Percentiles rank a stretch among this genome's conserved stretches.
Conservation (phyloP, 2,329 filamentous ascomycete genomes). For the Neonectria faginata region DNA sequence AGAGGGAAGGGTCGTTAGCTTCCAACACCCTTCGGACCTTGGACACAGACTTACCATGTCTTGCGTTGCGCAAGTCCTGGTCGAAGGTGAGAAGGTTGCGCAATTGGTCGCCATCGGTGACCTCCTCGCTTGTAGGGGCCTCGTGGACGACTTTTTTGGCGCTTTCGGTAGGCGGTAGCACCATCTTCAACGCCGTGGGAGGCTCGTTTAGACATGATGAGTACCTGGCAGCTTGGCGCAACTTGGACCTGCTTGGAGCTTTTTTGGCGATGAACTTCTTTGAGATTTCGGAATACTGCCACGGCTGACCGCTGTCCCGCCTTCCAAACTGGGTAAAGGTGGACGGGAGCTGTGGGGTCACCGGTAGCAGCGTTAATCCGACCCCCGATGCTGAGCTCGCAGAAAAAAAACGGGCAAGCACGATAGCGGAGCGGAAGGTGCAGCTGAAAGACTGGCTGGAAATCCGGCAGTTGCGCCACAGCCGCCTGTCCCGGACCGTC, state of each 20-base stretch:
- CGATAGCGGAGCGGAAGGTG: background rate
- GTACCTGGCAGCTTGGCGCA: slow-evolving; percentile 36
- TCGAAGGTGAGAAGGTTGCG: slow-evolving; percentile 76
- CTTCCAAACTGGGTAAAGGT: slow-evolving; percentile 37
- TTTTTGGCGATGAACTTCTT: slow-evolving; percentile 36
- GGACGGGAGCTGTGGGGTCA: slow-evolving; percentile 3
- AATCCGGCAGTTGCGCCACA: slow-evolving; percentile 19
- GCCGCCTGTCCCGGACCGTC: slow-evolving; percentile 6
- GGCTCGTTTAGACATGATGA: slow-evolving; percentile 60
- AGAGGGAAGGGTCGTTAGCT: slow-evolving; percentile 9
- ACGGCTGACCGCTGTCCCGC: slow-evolving; percentile 46
- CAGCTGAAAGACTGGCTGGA: slow-evolving; percentile 6
- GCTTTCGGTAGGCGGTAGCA: slow-evolving; percentile 60
- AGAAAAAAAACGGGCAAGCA: background rate
- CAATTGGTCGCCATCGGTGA: slow-evolving; percentile 74
- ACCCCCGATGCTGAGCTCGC: background rate
- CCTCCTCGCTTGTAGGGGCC: slow-evolving; percentile 69
- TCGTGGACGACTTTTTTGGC: slow-evolving; percentile 69
- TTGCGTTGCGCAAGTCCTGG: slow-evolving; percentile 74
- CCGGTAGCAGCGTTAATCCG: slow-evolving; percentile 35
- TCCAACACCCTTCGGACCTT: background rate
- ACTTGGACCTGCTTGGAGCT: slow-evolving; percentile 24
- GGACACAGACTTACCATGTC: slow-evolving; percentile 65
- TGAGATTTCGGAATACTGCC: slow-evolving; percentile 55
- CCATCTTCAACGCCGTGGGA: slow-evolving; percentile 55